Percentiles rank a stretch among this genome's conserved stretches.
These are phyloP conservation scores for Guyanaporus albipodus DNA, from an alignment of 768 basidiomycete genomes.

Conservation along the genomic window DNA sequence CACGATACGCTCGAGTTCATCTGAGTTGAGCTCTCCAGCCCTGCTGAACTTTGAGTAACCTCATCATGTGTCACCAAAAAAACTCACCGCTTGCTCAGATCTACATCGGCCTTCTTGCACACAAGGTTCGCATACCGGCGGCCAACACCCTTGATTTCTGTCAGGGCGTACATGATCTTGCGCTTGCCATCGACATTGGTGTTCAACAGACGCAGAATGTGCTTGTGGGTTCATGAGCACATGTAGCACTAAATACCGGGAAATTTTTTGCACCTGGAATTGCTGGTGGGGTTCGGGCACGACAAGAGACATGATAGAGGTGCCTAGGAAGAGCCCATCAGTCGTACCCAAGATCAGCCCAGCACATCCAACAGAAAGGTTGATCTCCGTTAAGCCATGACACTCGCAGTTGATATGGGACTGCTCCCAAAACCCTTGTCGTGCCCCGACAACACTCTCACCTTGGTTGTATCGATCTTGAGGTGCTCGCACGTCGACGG, in stretches of 20 bases:
- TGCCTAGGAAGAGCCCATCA: constrained; percentile 13
- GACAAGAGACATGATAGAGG: constrained; percentile 84
- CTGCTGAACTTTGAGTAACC: constrained; percentile 39
- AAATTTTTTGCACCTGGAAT: constrained; percentile 67
- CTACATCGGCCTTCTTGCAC: constrained; percentile 99
- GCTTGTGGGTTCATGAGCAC: constrained; percentile 45
- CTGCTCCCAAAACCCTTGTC: background rate
- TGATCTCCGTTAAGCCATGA: background rate
- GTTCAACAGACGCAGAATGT: constrained; percentile 98
- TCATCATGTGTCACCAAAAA: background rate
- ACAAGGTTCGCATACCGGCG: constrained; percentile 98
- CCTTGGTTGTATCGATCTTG: constrained; percentile 23
- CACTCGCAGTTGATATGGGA: background rate
- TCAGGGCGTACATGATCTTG: constrained; percentile 99
- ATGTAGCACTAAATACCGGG: background rate
- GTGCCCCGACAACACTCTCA: constrained; percentile 15
- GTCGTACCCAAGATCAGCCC: constrained; percentile 8
- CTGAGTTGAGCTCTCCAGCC: constrained; percentile 98
- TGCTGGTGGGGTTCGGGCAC: constrained; percentile 93
- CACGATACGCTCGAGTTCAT: constrained; percentile 97
- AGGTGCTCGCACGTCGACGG: constrained; percentile 10
- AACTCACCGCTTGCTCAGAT: constrained; percentile 93
- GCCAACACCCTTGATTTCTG: constrained; percentile 99
- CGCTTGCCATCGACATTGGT: constrained; percentile 99
- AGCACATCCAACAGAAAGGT: constrained; percentile 20